Conservation (phyloP, 2,329 filamentous ascomycete species). For the Talaromyces sp. region DNA sequence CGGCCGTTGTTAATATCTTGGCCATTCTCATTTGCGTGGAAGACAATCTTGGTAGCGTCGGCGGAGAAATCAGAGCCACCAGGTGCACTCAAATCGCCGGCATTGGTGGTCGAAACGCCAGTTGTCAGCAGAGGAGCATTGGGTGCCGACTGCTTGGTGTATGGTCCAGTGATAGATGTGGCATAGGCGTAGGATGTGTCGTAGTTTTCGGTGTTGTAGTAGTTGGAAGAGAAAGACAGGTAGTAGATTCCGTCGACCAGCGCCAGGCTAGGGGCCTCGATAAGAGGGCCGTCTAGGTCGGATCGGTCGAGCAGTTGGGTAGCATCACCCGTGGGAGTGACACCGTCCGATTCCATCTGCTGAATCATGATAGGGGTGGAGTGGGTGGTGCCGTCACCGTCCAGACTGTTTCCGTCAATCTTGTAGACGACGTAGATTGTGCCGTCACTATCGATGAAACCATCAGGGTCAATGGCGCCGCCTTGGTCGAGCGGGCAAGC, state of each 20-base stretch:
- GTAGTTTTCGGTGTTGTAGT: conserved; percentile 49
- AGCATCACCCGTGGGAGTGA: conserved; percentile 45
- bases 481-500: conserved; percentile 49
- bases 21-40: conserved; percentile 24
- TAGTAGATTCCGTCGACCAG: conserved; percentile 46
- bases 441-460: conserved; percentile 49
- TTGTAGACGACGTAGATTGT: conserved; percentile 59
- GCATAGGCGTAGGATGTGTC: conserved; percentile 54
- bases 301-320: conserved; percentile 55
- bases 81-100: conserved; percentile 23
- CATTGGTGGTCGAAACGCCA: conserved; percentile 18
- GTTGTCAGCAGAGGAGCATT: conserved; percentile 22
- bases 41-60: conserved; percentile 22
- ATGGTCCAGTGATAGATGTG: conserved; percentile 22
- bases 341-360: conserved; percentile 45
- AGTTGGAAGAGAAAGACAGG: conserved; percentile 55
- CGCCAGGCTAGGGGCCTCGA: conserved; percentile 54
- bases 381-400: conserved; percentile 35
- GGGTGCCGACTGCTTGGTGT: conserved; percentile 19
- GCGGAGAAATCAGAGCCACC: conserved; percentile 25
- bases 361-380: conserved; percentile 57
- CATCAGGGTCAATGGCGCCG: conserved; percentile 57
- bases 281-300: conserved; percentile 53
- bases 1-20: conserved; percentile 16
- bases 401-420: conserved; percentile 55